Evolutionary conservation across 768 basidiomycete genomes (phyloP), one percentile per base, ranked within the genome.

Genomic region (Suillus fuscotomentosus): DNA sequence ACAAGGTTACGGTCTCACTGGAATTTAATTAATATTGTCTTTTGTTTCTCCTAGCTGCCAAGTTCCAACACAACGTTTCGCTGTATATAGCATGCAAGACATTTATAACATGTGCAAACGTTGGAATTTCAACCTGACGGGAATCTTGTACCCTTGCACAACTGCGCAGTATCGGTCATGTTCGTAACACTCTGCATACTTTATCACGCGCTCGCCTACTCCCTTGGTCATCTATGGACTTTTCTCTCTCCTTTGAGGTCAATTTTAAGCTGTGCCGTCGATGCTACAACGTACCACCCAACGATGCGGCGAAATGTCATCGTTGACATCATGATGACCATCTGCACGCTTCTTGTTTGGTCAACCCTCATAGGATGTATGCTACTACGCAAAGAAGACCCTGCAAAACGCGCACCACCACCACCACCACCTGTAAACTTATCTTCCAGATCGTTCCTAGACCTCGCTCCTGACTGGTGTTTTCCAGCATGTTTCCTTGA

Each of bases 1-100:
- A 38, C 36, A 68, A 67, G 63, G 64, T 69, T 67, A 17, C 41
- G 60, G n/a, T 45, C 45, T 53, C 47, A 53, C 31, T 54, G 20
- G 31, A 20, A 34, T 54, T 43, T 53, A 20, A 53, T 50, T 50
- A 50, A 50, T 27, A 31, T 43, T 50, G 48, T 54, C 5, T 5
- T 34, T 54, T 54, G 53, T 54, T n/a, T 31, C 51, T n/a, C 51
- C 51, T 53, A 34, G 31, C 31, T 36, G 53, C 53, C 53, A 36
- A 53, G 10, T 53, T 31, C 31, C 31, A 53, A 50, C 8, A 50
- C 24, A 8, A 6, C 31, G 31, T 31, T 48, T 53, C 20, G 53
- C 53, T 6, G 39, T 17, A 59, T 59, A 13, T 54, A 13, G 7
- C 34, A 36, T 36, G 10, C 27, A 20, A 42, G 57, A 31, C 41